phyloP scores from a whole-genome alignment of 345 rosid species.

The Erodium maritimum region DNA sequence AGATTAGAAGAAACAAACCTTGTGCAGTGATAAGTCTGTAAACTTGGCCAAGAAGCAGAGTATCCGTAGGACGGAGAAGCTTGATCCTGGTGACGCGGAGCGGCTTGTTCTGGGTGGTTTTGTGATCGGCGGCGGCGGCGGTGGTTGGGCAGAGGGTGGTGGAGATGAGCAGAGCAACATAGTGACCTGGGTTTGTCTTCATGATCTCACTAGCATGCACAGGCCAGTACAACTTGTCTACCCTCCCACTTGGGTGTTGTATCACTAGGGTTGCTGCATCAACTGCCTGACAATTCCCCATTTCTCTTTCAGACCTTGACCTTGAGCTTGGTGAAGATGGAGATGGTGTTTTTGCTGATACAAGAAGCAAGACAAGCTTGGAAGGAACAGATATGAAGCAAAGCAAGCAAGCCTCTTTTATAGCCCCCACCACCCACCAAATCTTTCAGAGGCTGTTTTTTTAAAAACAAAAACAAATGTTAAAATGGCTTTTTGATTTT shows the following conservation, averaged over 20 bases:
- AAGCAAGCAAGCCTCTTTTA: not conserved
- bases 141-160: slow-evolving; percentile 43
- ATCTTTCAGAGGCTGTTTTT: no score
- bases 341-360: not conserved
- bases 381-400: slow-evolving; percentile 3
- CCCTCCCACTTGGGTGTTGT: slow-evolving; percentile 71
- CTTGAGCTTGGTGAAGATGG: no score
- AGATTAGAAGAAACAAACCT: slow-evolving; percentile 26
- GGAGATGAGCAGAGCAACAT: slow-evolving; percentile 84
- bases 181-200: slow-evolving; percentile 82
- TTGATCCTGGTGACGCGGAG: slow-evolving; percentile 73
- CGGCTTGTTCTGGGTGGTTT: slow-evolving; percentile 15
- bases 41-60: slow-evolving; percentile 66
- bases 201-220: slow-evolving; percentile 57
- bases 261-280: slow-evolving; percentile 69
- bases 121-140: no score
- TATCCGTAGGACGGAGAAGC: slow-evolving; percentile 87
- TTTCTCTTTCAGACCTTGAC: slow-evolving; percentile 2
- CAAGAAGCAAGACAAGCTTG: not conserved
- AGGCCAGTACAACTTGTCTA: slow-evolving; percentile 51
- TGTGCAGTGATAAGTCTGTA: slow-evolving; percentile 71
- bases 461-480: not conserved
- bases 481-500: no score
- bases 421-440: not conserved
- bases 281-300: slow-evolving; percentile 93